Percentiles rank a stretch among this genome's conserved stretches.
Conservation (phyloP, 129 eudicot genomes). For the Centaurea solstitialis region DNA sequence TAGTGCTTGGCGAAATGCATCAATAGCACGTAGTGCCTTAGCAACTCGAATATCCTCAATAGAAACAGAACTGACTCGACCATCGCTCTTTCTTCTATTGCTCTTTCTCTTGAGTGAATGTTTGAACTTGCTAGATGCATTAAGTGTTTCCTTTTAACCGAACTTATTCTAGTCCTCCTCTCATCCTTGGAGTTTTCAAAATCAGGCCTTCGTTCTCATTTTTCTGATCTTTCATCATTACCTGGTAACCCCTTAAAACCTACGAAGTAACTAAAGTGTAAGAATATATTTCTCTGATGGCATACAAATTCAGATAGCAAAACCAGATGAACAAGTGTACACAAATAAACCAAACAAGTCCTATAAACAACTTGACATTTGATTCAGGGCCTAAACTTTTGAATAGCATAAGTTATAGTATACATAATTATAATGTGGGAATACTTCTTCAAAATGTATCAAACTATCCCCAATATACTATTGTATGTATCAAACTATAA, state of each 20-base stretch:
- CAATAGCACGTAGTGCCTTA: constrained; percentile 77
- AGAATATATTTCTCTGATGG: constrained; percentile 16
- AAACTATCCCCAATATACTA: too few relatives aligned
- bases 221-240: constrained; percentile 65
- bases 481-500: too few relatives aligned
- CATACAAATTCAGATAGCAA: neutral
- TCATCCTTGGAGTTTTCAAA: constrained; percentile 92
- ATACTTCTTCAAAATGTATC: too few relatives aligned
- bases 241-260: constrained; percentile 92
- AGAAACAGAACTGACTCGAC: constrained; percentile 82
- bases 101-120: constrained; percentile 91
- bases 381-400: too few relatives aligned
- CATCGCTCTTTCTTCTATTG: constrained; percentile 76
- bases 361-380: too few relatives aligned
- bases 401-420: too few relatives aligned
- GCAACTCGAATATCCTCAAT: constrained; percentile 90
- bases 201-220: constrained; percentile 85
- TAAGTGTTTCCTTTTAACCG: constrained; percentile 78
- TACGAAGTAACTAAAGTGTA: constrained; percentile 26
- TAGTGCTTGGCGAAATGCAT: constrained; percentile 77
- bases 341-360: neutral
- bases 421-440: too few relatives aligned
- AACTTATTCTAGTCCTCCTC: constrained; percentile 76
- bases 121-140: constrained; percentile 83
- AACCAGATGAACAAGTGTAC: constrained; percentile 8